Conservation (phyloP, 2,329 filamentous ascomycete genomes). For the Taxawa tesnikishii region DNA sequence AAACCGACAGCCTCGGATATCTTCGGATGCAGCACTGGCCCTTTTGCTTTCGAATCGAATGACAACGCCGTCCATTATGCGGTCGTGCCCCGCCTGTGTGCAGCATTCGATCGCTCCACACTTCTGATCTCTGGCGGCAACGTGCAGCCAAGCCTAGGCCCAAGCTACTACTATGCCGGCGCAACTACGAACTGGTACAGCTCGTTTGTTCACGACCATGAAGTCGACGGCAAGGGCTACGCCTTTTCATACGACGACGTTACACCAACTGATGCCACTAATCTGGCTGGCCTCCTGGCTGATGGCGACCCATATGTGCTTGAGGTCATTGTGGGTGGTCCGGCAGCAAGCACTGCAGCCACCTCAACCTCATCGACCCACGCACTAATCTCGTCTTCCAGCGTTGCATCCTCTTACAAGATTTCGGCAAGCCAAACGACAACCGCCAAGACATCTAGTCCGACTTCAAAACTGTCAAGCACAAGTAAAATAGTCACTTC, state of each 20-base stretch:
- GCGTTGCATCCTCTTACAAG: not conserved
- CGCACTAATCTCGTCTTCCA: not conserved
- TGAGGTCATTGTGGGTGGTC: slow-evolving; percentile 35
- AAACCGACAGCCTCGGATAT: slow-evolving; percentile 52
- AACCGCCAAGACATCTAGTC: not conserved
- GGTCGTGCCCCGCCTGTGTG: slow-evolving; percentile 61
- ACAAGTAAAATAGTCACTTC: not conserved
- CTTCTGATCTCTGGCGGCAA: slow-evolving; percentile 40
- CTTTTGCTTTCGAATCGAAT: slow-evolving; percentile 37
- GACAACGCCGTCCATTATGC: slow-evolving; percentile 35
- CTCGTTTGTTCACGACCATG: slow-evolving; percentile 46
- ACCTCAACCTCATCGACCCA: not conserved
- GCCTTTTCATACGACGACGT: slow-evolving; percentile 61
- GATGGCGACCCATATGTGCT: slow-evolving; percentile 29
- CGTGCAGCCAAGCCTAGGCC: slow-evolving; percentile 29
- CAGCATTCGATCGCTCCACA: slow-evolving; percentile 64
- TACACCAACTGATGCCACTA: slow-evolving; percentile 41
- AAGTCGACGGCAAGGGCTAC: slow-evolving; percentile 49
- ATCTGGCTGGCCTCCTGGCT: slow-evolving; percentile 38
- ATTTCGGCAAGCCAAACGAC: not conserved
- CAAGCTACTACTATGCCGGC: slow-evolving; percentile 32
- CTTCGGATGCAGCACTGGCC: slow-evolving; percentile 54
- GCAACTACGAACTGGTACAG: slow-evolving; percentile 39
- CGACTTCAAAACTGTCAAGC: not conserved
- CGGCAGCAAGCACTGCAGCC: not conserved